Conservation (phyloP, 2,329 filamentous ascomycete genomes). For the Fusarium sp. region DNA sequence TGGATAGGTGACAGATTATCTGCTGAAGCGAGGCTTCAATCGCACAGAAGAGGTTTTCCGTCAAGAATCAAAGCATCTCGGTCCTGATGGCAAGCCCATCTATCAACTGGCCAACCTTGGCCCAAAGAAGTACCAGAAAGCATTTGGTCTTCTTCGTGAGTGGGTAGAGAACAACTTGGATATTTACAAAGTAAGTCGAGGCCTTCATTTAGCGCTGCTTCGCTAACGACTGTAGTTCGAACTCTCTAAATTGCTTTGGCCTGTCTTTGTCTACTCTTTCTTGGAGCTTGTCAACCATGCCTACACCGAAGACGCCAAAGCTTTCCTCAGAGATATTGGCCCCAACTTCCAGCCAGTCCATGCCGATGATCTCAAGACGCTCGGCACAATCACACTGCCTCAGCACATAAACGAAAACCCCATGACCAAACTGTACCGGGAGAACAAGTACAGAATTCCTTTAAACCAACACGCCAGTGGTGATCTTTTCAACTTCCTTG, state of each 20-base stretch:
- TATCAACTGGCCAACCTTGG: constrained; percentile 76
- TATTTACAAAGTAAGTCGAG: constrained; percentile 80
- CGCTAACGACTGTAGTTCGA: constrained; percentile 73
- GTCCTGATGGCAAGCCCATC: constrained; percentile 83
- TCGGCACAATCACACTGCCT: constrained; percentile 80
- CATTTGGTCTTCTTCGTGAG: constrained; percentile 77
- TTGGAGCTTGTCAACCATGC: constrained; percentile 81
- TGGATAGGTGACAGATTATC: constrained; percentile 84
- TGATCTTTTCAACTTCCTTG: constrained; percentile 87
- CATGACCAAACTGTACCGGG: constrained; percentile 82
- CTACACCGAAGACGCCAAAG: constrained; percentile 77
- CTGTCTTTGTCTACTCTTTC: constrained; percentile 93
- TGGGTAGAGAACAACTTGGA: constrained; percentile 96
- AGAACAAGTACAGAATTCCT: constrained; percentile 89
- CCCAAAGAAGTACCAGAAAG: constrained; percentile 80
- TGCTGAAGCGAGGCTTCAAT: constrained; percentile 94
- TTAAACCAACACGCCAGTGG: constrained; percentile 88
- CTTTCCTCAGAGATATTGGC: constrained; percentile 78
- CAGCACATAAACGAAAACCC: constrained; percentile 82
- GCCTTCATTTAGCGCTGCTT: constrained; percentile 8
- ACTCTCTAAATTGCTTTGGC: constrained; percentile 89
- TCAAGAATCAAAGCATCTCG: constrained; percentile 87
- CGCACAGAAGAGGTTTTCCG: constrained; percentile 92
- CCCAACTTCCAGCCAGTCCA: constrained; percentile 80
- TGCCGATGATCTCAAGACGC: constrained; percentile 79